Evolutionary conservation across 1,139 yeast species (phyloP).

Genomic region (Geotrichum carabidarum): DNA sequence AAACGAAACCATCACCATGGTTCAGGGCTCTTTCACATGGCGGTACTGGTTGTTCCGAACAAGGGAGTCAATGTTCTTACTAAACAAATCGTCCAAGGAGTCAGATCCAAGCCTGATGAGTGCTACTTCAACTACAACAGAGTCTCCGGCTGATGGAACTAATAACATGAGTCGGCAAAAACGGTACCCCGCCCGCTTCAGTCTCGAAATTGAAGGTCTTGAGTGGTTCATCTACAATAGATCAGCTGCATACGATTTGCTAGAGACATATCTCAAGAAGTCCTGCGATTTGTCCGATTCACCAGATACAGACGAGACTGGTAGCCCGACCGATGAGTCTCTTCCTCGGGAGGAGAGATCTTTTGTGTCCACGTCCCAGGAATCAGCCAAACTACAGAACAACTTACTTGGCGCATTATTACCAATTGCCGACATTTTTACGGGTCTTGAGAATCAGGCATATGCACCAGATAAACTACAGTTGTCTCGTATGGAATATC

Average conservation of each 20-base stretch:
- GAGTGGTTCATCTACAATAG: slow-evolving; percentile 81
- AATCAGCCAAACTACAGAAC: not conserved
- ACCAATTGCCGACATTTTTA: slow-evolving; percentile 11
- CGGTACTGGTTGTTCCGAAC: slow-evolving; percentile 66
- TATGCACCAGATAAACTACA: not conserved
- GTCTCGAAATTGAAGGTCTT: slow-evolving; percentile 62
- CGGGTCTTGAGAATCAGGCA: not conserved
- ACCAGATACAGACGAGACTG: not conserved
- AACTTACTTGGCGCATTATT: slow-evolving; percentile 10
- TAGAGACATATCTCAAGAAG: slow-evolving; percentile 41
- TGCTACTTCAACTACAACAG: not conserved
- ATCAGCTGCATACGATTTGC: slow-evolving; percentile 66
- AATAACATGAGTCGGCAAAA: slow-evolving; percentile 24
- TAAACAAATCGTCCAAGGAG: slow-evolving; percentile 14
- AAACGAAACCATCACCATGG: slow-evolving; percentile 63
- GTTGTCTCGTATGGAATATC: slow-evolving; percentile 11
- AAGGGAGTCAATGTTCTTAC: slow-evolving; percentile 29
- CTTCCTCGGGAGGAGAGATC: not conserved
- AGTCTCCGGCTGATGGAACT: not conserved
- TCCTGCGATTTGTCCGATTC: not conserved
- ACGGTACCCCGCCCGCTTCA: slow-evolving; percentile 57
- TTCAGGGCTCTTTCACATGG: slow-evolving; percentile 79
- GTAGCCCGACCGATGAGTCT: not conserved
- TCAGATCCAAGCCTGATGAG: not conserved
- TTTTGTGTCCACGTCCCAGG: not conserved